Percentiles rank a stretch among this genome's conserved stretches.
Conservation (phyloP, 2,329 filamentous ascomycete genomes). For the Huntiella bhutanensis region DNA sequence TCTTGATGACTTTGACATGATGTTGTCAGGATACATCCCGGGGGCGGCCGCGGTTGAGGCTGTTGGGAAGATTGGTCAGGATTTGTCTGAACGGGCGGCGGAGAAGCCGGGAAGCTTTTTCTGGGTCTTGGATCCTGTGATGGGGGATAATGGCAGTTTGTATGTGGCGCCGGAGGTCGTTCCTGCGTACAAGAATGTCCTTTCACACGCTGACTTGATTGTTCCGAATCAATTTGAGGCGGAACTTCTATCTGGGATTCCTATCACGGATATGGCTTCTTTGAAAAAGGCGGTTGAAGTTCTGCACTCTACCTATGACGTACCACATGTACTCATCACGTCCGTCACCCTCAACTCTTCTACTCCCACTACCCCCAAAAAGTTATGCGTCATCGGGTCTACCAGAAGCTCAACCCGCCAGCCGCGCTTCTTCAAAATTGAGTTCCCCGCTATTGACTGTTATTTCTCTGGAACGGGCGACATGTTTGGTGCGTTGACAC, state of each 20-base stretch:
- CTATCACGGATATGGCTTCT: constrained; percentile 56
- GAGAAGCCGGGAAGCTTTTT: constrained; percentile 62
- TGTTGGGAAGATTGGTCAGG: constrained; percentile 66
- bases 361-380: constrained; percentile 25
- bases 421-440: constrained; percentile 73
- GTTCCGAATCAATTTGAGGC: constrained; percentile 95
- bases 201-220: constrained; percentile 73
- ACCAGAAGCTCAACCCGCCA: constrained; percentile 43
- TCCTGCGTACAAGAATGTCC: constrained; percentile 66
- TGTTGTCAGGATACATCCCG: constrained; percentile 88
- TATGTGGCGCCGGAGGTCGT: constrained; percentile 88
- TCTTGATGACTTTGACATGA: constrained; percentile 78
- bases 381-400: constrained; percentile 59
- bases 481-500: constrained; percentile 89
- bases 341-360: constrained; percentile 45
- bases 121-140: constrained; percentile 94
- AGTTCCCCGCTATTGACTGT: constrained; percentile 71
- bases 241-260: constrained; percentile 75
- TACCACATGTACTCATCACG: constrained; percentile 86
- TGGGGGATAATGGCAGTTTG: constrained; percentile 85
- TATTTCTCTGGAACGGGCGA: constrained; percentile 95
- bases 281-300: constrained; percentile 56
- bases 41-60: constrained; percentile 68
- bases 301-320: constrained; percentile 54
- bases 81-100: constrained; percentile 49